A percentile compares a stretch with the other conserved stretches of the same genome.
Conservation (phyloP, 805 yeast genomes). For the Kluyveromyces nonfermentans region DNA sequence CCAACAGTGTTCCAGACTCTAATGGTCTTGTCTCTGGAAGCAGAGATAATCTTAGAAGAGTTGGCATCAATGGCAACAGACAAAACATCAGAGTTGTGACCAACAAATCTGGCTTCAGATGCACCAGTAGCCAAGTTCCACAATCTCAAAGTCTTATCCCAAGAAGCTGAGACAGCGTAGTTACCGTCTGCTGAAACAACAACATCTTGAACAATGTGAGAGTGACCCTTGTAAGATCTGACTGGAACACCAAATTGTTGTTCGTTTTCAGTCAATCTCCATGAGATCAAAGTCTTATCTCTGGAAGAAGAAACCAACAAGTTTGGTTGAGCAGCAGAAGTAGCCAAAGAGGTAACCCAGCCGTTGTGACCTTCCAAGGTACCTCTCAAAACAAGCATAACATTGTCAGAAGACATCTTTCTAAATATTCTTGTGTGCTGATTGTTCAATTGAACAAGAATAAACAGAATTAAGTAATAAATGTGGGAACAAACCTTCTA, state of each 20-base stretch:
- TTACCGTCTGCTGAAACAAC: slow-evolving; percentile 96
- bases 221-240: slow-evolving; percentile 96
- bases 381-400: slow-evolving; percentile 99
- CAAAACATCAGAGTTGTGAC: slow-evolving; percentile 96
- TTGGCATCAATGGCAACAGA: slow-evolving; percentile 93
- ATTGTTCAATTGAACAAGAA: background rate
- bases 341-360: slow-evolving; percentile 98
- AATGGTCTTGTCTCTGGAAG: slow-evolving; percentile 98
- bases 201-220: slow-evolving; percentile 97
- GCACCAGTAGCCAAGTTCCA: slow-evolving; percentile 96
- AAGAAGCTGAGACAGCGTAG: slow-evolving; percentile 96
- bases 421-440: background rate
- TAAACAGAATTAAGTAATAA: background rate
- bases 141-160: slow-evolving; percentile 99
- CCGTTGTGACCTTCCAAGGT: slow-evolving; percentile 95
- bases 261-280: slow-evolving; percentile 96
- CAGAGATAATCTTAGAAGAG: slow-evolving; percentile 97
- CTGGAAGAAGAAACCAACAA: slow-evolving; percentile 96
- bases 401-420: slow-evolving; percentile 62
- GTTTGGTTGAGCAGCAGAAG: slow-evolving; percentile 97
- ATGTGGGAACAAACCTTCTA: background rate
- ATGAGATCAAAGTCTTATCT: slow-evolving; percentile 96
- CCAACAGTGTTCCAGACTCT: slow-evolving; percentile 99
- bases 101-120: slow-evolving; percentile 89
- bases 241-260: slow-evolving; percentile 97